Evolutionary conservation across 2,329 filamentous ascomycete species (phyloP), one percentile per base, ranked within the genome.

Genomic region (Whalleya microplaca): DNA sequence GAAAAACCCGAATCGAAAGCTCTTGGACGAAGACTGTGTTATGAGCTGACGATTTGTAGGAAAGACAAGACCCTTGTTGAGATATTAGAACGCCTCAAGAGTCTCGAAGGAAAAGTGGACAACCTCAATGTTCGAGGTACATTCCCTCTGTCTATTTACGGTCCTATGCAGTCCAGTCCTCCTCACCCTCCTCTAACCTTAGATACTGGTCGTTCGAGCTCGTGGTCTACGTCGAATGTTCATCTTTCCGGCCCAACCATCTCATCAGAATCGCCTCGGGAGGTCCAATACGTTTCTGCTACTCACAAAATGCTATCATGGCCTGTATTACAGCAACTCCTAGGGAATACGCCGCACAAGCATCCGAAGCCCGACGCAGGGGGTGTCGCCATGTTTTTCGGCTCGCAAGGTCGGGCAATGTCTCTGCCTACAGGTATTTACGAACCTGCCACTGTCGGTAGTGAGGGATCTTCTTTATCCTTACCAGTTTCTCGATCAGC

Each of bases 21-120:
- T 48, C 56, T 44, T 52, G 53, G 48, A 53, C 51, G 45, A 53
- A 46, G 40, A 48, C 40, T 41, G 41, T 41, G 48, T n/a, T 51
- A 41, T 61, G 55, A 61, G 56, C 62, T 71, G 53, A 71, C 64
- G 55, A 52, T 42, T 29, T 63, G 29, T 64, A 86, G 83, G 67
- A 87, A 87, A 71, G 84, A 87, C 68, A 85, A 83, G 70, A 86
- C 83, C 2, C 74, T 86, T 63, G 77, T 84, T 42, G 82, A 87
- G 65, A 86, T 87, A 51, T 73, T 86, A 27, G 82, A 85, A 46
- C 76, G 79, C 10, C 73, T 86, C 49, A 82, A 79, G 59, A 75
- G 72, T 64, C 85, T 86, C 44, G 83, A 86, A 66, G 75, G 68
- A 51, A 86, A 85, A 68, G 77, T 86, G 61, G 83, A 86, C 61